Conservation (phyloP, 768 basidiomycete genomes). For the Scleroderma bovista region DNA sequence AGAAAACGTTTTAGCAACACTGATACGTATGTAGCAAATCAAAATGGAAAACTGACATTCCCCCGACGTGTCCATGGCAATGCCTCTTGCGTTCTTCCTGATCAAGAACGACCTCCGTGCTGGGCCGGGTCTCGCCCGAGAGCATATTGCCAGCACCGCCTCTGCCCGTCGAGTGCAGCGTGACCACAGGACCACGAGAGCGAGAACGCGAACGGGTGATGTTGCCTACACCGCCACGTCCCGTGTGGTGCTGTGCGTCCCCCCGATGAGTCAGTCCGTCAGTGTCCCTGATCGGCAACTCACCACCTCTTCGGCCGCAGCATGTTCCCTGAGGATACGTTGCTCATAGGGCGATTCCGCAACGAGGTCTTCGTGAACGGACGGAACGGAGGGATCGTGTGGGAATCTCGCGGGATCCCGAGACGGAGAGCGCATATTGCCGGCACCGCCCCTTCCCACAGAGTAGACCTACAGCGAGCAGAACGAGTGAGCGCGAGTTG, state of each 20-base stretch:
- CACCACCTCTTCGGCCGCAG: conserved; percentile 31
- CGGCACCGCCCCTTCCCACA: conserved; percentile 76
- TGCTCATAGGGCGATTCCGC: conserved; percentile 21
- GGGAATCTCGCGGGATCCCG: conserved; percentile 42
- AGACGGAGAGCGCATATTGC: conserved; percentile 80
- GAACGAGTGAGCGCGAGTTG: background rate
- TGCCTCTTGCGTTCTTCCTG: conserved; percentile 31
- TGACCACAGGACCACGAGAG: conserved; percentile 32
- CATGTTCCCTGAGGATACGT: conserved; percentile 17
- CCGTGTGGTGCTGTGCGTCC: conserved; percentile 54
- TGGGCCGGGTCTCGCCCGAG: conserved; percentile 21
- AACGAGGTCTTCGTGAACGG: conserved; percentile 20
- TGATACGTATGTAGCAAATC: no score
- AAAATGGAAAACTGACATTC: conserved; percentile 34
- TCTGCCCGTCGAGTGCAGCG: conserved; percentile 49
- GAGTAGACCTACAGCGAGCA: conserved; percentile 29
- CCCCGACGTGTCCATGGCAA: conserved; percentile 27
- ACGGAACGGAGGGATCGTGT: conserved; percentile 18
- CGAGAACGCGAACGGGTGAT: conserved; percentile 47
- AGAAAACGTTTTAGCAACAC: no score
- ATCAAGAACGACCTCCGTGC: conserved; percentile 21
- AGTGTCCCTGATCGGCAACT: no score
- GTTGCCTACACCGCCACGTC: conserved; percentile 64
- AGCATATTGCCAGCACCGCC: conserved; percentile 61
- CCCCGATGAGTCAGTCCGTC: no score